Percentiles rank a stretch among this genome's conserved stretches.
Conservation (phyloP, 371 early-diverging fungal genomes). For the Coemansia sp. region DNA sequence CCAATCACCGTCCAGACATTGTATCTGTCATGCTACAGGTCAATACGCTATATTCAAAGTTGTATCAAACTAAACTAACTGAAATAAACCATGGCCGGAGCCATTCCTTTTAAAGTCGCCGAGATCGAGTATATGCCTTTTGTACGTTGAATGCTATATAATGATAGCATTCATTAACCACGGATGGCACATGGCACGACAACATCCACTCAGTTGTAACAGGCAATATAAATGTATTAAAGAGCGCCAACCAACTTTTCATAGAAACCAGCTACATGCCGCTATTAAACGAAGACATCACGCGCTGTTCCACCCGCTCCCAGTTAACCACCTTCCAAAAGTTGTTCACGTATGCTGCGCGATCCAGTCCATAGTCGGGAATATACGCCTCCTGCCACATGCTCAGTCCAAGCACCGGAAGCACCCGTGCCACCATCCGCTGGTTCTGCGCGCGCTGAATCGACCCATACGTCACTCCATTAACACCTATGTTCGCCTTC, state of each 20-base stretch:
- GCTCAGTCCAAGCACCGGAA: slow-evolving; percentile 55
- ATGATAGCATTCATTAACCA: too few species aligned
- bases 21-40: not conserved
- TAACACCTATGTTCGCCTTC: slow-evolving; percentile 1
- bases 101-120: too few species aligned
- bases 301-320: slow-evolving; percentile 47
- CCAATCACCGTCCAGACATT: slow-evolving; percentile 11
- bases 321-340: slow-evolving; percentile 64
- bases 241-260: not conserved
- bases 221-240: not conserved
- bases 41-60: too few species aligned
- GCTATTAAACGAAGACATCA: slow-evolving; percentile 11
- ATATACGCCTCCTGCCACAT: slow-evolving; percentile 68
- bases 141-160: too few species aligned
- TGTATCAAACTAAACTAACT: too few species aligned
- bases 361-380: slow-evolving; percentile 58
- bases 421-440: slow-evolving; percentile 32
- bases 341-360: slow-evolving; percentile 54
- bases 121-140: too few species aligned
- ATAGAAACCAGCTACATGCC: not conserved
- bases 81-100: too few species aligned
- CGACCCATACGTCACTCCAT: slow-evolving; percentile 21
- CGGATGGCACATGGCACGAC: too few species aligned
- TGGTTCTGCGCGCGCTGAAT: slow-evolving; percentile 9
- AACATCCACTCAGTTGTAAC: not conserved